These are phyloP conservation scores for Podospora pseudoanserina DNA, from an alignment of 495 filamentous ascomycete genomes.

Conservation along the genomic window DNA sequence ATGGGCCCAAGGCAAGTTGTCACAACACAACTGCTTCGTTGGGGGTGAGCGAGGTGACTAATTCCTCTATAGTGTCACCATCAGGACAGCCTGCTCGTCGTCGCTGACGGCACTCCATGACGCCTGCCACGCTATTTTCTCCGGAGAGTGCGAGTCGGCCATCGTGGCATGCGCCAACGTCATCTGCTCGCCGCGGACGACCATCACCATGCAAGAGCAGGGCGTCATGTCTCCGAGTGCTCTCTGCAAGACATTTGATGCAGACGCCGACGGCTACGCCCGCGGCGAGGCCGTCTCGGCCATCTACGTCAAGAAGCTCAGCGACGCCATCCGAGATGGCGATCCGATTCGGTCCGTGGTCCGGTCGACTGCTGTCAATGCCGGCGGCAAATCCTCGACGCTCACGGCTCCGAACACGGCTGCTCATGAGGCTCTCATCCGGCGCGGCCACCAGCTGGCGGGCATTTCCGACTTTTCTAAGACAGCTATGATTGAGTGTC, in stretches of 20 bases:
- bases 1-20: neutral
- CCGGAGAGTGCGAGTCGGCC: constrained; percentile 39
- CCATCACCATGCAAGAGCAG: constrained; percentile 28
- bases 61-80: neutral
- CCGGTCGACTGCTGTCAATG: constrained; percentile 20
- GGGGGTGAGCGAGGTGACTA: no score
- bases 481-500: neutral
- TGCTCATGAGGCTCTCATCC: neutral
- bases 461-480: neutral
- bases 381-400: neutral
- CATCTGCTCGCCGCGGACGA: constrained; percentile 37
- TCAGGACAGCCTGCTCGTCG: neutral
- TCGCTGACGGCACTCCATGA: neutral
- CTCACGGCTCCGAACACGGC: neutral
- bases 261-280: constrained; percentile 38
- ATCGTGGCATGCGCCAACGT: constrained; percentile 44
- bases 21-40: no score
- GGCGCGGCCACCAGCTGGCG: neutral
- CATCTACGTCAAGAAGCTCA: constrained; percentile 47
- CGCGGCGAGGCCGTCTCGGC: constrained; percentile 35
- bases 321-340: constrained; percentile 45
- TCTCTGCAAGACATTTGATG: constrained; percentile 39
- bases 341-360: constrained; percentile 55
- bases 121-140: constrained; percentile 19
- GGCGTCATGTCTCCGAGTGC: constrained; percentile 19